Base-by-base conservation (phyloP, 371 early-diverging fungal genomes). In the Globomyces sp. region DNA sequence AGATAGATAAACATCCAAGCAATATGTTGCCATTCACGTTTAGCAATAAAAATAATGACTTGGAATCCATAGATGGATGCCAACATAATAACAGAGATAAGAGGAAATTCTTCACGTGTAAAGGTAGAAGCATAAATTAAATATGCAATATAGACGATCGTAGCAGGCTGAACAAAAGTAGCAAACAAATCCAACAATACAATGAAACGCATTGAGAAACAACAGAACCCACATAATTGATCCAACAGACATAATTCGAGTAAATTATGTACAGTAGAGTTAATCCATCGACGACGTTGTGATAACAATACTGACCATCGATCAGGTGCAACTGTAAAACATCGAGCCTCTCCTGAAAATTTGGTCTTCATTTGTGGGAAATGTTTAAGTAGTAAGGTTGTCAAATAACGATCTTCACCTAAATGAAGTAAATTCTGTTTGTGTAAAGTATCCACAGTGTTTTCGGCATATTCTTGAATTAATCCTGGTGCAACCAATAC, bases 241-340 rank as follows among this genome's bases (percentile, higher is more conserved):
- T 89, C 87, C 34, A 98, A 77, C 52, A 86, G 74, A 24, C 92
- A 76, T 10, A 96, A 80, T 76, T 95, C 98, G 75, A 95, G 87
- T 68, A 97, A 74, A 75, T 98, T 98, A 76, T 94, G 94, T 45
- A 98, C 90, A 0, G 99, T 98, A 3, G 96, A 96, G 81, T 89
- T 89, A 74, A 89, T 89, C 90, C 90, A 89, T 49, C 90, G 74
- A 66, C 90, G 79, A 13, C 90, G 69, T 72, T 89, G 90, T 36
- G 86, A 85, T 9, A 87, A 74, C 48, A 90, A 77, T 44, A 87
- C 85, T 8, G 71, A 66, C 72, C 86, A 90, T 44, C 73, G 66
- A 41, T 80, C 84, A 4, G 89, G 89, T 11, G 82, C 87, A 63
- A 72, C 51, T 77, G 87, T 72, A 68, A 41, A 51, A 59, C 75